Conservation (phyloP, 306 rosid species). For the Cicer chorassanicum region DNA sequence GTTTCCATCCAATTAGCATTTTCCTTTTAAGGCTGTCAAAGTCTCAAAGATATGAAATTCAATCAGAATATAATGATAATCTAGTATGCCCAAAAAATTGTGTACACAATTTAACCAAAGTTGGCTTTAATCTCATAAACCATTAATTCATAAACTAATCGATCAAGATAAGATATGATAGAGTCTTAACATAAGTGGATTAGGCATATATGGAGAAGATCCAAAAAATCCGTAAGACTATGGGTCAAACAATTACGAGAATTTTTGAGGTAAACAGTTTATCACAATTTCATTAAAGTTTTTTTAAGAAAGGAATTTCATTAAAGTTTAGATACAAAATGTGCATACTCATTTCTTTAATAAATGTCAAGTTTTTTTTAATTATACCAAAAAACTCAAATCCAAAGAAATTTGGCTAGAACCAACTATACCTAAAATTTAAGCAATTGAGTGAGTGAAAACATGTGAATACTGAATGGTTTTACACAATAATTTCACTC, state of each 20-base stretch:
- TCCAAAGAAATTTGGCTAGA: constrained; percentile 15
- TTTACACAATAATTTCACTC: constrained; percentile 33
- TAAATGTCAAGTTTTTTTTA: no score
- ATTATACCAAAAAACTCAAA: no score
- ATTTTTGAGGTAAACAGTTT: not conserved
- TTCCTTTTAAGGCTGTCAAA: constrained; percentile 14
- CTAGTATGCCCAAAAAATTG: constrained; percentile 2
- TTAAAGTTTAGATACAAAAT: no score
- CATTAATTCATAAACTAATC: constrained; percentile 7
- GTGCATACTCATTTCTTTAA: no score
- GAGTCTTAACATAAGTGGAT: not conserved
- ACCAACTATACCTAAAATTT: not conserved
- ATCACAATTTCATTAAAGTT: not conserved
- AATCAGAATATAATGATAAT: constrained; percentile 22
- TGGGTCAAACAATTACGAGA: not conserved
- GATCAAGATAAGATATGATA: not conserved
- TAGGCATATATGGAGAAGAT: not conserved
- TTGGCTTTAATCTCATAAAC: constrained; percentile 20
- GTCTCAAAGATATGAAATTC: constrained; percentile 27
- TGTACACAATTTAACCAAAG: constrained; percentile 12
- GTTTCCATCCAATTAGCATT: constrained; percentile 3
- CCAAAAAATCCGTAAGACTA: not conserved
- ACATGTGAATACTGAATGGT: constrained; percentile 6
- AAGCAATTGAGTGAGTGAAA: constrained; percentile 21
- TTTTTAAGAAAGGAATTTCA: not conserved